phyloP scores from a whole-genome alignment of 2,329 filamentous ascomycete genomes.

The Zasmidium cellare region DNA sequence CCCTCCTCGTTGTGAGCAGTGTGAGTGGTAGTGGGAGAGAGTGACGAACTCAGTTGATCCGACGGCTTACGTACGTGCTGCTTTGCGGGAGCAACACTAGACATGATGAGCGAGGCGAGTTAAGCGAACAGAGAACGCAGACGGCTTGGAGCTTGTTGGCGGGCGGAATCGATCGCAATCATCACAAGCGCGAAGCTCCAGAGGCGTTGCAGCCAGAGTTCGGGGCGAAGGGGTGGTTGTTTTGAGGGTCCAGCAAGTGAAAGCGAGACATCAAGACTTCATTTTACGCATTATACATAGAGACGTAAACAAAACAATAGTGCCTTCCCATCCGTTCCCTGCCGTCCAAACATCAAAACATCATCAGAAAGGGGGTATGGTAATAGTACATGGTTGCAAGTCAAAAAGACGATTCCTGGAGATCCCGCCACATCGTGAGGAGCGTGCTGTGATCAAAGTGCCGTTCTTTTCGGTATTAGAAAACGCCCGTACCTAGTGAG shows the following conservation, averaged over 20 bases:
- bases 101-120: not conserved
- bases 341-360: not conserved
- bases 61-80: no score
- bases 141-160: not conserved
- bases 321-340: not conserved
- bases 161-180: no score
- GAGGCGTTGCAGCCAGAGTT: not conserved
- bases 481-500: no score
- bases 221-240: not conserved
- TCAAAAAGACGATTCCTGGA: not conserved
- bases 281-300: not conserved
- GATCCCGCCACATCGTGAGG: not conserved
- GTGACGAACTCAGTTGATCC: no score
- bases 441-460: not conserved
- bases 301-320: not conserved
- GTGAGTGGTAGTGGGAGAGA: no score
- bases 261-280: not conserved
- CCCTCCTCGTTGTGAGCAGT: no score
- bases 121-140: no score
- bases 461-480: not conserved
- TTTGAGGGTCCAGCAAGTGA: not conserved
- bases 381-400: not conserved
- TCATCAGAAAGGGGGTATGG: not conserved
- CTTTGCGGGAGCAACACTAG: slow-evolving; percentile 1
- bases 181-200: no score